phyloP scores from a whole-genome alignment of 208 protist genomes.

The Naegleria lovaniensis region DNA sequence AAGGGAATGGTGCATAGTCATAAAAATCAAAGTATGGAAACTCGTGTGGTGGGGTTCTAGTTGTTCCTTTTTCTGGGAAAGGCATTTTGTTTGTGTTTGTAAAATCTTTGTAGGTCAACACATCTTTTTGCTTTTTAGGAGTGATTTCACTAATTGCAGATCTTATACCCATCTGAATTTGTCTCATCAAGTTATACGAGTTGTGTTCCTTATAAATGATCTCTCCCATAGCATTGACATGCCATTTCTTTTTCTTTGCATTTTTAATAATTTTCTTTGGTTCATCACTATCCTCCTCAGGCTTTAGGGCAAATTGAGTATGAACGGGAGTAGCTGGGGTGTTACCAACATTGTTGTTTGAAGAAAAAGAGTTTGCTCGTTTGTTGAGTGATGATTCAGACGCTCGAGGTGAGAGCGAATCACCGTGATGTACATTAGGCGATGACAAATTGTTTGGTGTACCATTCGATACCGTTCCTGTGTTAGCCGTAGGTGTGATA shows the following conservation, averaged over 20 bases:
- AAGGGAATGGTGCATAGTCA: slow-evolving; percentile 27
- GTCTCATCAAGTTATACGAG: slow-evolving; percentile 13
- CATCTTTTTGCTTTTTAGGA: background rate
- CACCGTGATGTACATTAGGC: too few species aligned
- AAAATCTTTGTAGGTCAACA: background rate
- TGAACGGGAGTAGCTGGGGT: background rate
- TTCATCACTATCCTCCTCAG: background rate
- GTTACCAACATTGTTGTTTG: background rate
- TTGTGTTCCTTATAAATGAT: slow-evolving; percentile 31
- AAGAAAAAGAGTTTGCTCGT: background rate
- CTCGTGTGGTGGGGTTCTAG: background rate
- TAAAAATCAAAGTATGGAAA: slow-evolving; percentile 25
- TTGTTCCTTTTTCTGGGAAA: slow-evolving; percentile 21
- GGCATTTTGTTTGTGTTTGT: background rate
- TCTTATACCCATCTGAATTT: slow-evolving; percentile 29
- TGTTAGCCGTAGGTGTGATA: too few species aligned
- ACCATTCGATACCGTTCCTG: too few species aligned
- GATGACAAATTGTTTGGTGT: too few species aligned
- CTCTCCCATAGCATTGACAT: slow-evolving; percentile 22
- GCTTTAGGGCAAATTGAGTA: background rate
- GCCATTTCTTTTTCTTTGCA: slow-evolving; percentile 21
- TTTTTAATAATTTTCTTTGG: background rate
- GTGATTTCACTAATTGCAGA: background rate
- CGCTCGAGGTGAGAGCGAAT: too few species aligned
- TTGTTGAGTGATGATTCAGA: background rate